phyloP scores from a whole-genome alignment of 306 rosid genomes.

The Amphicarpaea edgeworthii region DNA sequence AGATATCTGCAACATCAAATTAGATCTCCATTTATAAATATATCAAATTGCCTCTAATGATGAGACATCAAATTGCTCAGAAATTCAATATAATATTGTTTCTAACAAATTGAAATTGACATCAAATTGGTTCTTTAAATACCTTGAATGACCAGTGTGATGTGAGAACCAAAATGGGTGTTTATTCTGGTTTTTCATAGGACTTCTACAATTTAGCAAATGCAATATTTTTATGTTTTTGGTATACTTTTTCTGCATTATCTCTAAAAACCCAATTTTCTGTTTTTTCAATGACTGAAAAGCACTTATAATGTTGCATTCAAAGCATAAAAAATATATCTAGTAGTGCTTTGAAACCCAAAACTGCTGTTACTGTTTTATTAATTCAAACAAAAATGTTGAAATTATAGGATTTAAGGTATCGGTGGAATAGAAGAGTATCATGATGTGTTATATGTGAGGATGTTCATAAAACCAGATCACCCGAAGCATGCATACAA shows the following conservation, averaged over 20 bases:
- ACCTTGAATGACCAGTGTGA: not conserved
- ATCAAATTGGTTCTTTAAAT: not conserved
- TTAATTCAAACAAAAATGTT: too few relatives aligned
- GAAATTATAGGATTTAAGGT: too few relatives aligned
- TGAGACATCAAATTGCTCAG: not conserved
- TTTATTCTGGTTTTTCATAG: not conserved
- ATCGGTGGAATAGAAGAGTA: too few relatives aligned
- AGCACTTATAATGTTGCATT: too few relatives aligned
- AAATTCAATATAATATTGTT: not conserved
- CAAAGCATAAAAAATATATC: too few relatives aligned
- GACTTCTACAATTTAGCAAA: slow-evolving; percentile 9
- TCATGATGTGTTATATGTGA: too few relatives aligned
- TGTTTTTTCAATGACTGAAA: not conserved
- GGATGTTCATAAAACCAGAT: not conserved
- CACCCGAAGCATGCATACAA: slow-evolving; percentile 19
- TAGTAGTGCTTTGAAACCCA: too few relatives aligned
- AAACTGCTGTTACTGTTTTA: too few relatives aligned
- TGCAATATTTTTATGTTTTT: not conserved
- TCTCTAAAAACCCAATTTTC: not conserved
- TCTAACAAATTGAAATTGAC: not conserved
- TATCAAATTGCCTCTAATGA: not conserved
- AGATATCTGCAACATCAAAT: not conserved
- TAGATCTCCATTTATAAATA: not conserved
- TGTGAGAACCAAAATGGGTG: not conserved
- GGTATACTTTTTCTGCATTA: not conserved